Evolutionary conservation across 139 green algal species (phyloP).

Genomic region (Closterium sp.): DNA sequence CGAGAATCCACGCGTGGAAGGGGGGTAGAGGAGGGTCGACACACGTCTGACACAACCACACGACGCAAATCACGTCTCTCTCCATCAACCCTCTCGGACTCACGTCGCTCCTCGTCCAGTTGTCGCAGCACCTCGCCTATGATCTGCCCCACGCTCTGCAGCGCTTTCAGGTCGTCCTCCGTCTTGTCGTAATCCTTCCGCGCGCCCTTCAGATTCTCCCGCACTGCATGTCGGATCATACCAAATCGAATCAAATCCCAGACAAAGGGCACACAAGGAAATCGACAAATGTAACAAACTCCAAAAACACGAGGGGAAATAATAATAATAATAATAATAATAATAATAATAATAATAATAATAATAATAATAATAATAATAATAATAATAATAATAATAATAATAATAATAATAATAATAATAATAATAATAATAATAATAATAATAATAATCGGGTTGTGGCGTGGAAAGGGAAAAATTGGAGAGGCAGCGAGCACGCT

Average conservation of each 20-base stretch:
- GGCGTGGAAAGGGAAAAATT: neutral
- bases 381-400: no score
- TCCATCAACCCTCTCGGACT: slow-evolving; percentile 49
- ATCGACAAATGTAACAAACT: neutral
- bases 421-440: no score
- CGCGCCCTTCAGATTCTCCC: slow-evolving; percentile 77
- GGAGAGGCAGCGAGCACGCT: neutral
- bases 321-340: neutral
- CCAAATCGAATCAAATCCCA: slow-evolving; percentile 4
- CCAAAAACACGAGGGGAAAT: neutral
- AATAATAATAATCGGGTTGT: neutral
- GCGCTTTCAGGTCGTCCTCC: slow-evolving; percentile 97
- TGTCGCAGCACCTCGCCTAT: slow-evolving; percentile 98
- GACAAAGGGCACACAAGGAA: neutral
- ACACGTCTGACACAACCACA: no score
- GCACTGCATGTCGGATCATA: slow-evolving; percentile 22
- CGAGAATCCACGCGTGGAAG: no score
- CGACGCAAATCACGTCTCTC: neutral
- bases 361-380: no score
- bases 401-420: no score
- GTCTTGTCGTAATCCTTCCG: slow-evolving; percentile 97
- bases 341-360: no score
- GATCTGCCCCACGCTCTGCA: slow-evolving; percentile 99
- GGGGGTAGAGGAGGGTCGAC: no score
- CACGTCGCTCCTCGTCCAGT: slow-evolving; percentile 95